Base-by-base conservation (phyloP, 768 basidiomycete species). In the Boletus pseudo-olivaceus region DNA sequence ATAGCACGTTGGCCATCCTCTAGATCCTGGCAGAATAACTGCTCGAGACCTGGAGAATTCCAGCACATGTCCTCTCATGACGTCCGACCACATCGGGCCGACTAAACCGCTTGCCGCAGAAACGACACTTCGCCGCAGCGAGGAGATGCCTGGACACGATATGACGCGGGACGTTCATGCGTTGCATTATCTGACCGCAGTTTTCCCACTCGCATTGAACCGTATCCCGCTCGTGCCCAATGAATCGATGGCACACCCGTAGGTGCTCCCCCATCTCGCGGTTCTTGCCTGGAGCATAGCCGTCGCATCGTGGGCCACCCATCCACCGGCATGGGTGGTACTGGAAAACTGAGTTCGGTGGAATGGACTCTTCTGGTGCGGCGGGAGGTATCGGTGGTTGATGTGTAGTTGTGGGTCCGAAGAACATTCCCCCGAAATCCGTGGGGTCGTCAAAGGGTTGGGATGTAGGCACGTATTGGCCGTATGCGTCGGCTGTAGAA, bases 231-330 rank as follows among this genome's bases (percentile, higher is more conserved):
- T 68, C 67, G 47, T 67, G 68, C 10, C 67, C 67, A 17, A 65
- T 17, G 3, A 68, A 69, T 5, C 35, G 39, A 39, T 68, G 67
- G 4, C 15, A 48, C 0, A 37, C 47, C 1, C 67, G 58, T 7
- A 68, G 46, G 33, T 68, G 67, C 15, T 68, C 67, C 1, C 59
- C 63, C 67, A 68, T 68, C 26, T 68, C 67, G n/a, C 67, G 61
- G 44, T 69, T 68, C 32, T 44, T 67, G 4, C 67, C 67, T 1
- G 67, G 67, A 35, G 63, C 67, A 7, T 20, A 33, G 32, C 63
- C 67, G 26, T 59, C 37, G 51, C 67, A 68, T 10, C 0, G 52
- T 17, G 66, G 58, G 33, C 63, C 65, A 10, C 61, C 33, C 43
- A 58, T n/a, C 67, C 67, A 69, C 6, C 52, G 56, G 39, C 65